Percentiles rank a stretch among this genome's conserved stretches.
Conservation (phyloP, 768 basidiomycete genomes). For the Leccinum aurantiacum region DNA sequence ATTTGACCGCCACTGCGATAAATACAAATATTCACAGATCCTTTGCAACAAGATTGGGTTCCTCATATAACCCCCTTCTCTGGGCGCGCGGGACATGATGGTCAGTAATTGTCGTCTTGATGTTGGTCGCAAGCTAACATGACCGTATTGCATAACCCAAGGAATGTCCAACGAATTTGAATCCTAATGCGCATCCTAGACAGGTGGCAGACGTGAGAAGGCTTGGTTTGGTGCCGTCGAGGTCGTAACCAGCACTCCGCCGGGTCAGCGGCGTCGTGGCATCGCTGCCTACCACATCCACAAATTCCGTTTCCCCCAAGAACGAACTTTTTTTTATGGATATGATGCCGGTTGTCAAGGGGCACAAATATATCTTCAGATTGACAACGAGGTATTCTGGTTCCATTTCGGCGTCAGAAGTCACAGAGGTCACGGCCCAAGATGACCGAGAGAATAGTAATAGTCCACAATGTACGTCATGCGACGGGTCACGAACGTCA, state of each 20-base stretch:
- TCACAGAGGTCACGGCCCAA: neutral
- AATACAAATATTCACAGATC: neutral
- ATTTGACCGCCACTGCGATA: neutral
- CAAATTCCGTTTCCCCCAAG: neutral
- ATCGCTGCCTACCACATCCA: neutral
- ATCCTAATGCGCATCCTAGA: neutral
- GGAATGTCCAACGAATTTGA: neutral
- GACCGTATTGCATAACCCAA: neutral
- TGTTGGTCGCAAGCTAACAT: neutral
- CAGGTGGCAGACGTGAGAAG: constrained; percentile 1
- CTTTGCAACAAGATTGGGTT: neutral
- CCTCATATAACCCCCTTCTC: neutral
- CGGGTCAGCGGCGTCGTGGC: neutral
- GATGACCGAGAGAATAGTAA: constrained; percentile 1
- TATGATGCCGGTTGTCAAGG: constrained; percentile 2
- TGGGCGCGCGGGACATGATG: neutral
- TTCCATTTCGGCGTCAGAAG: neutral
- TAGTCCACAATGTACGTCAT: neutral
- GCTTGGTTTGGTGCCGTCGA: neutral
- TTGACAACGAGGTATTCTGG: neutral
- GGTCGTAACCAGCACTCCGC: neutral
- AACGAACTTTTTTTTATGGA: neutral
- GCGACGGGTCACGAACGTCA: neutral
- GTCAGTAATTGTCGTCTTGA: neutral
- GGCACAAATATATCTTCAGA: neutral